These are phyloP conservation scores for Phytophthora tubulina DNA, from an alignment of 352 stramenopile species.

Conservation along the genomic window DNA sequence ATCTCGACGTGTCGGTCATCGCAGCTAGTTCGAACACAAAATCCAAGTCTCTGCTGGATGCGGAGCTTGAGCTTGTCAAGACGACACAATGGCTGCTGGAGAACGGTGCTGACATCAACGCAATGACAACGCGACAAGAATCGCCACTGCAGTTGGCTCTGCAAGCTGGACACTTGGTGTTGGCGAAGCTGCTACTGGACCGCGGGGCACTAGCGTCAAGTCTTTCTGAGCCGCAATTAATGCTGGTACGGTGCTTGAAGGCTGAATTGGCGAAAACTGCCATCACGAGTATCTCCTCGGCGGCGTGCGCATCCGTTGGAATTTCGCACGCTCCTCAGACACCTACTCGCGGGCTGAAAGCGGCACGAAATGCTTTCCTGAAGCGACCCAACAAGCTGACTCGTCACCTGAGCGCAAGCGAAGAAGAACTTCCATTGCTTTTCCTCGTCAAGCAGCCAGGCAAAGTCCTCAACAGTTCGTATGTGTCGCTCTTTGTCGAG, in stretches of 20 bases:
- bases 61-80: conserved; percentile 67
- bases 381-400: conserved; percentile 35
- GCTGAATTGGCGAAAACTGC: conserved; percentile 60
- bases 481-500: conserved; percentile 86
- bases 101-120: conserved; percentile 75
- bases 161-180: conserved; percentile 52
- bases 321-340: conserved; percentile 11
- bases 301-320: conserved; percentile 23
- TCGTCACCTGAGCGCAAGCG: conserved; percentile 26
- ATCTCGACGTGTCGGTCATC: conserved; percentile 28
- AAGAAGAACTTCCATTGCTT: conserved; percentile 56
- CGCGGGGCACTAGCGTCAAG: conserved; percentile 55
- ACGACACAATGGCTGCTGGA: conserved; percentile 81
- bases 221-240: conserved; percentile 53
- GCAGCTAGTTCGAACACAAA: conserved; percentile 28
- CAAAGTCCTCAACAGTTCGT: conserved; percentile 80
- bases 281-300: conserved; percentile 68
- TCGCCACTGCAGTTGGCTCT: conserved; percentile 70
- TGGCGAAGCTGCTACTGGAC: conserved; percentile 69
- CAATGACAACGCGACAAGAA: conserved; percentile 52
- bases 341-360: conserved; percentile 15
- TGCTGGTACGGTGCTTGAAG: conserved; percentile 64
- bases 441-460: conserved; percentile 83
- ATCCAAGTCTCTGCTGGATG: conserved; percentile 49
- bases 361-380: conserved; percentile 31